Evolutionary conservation across 2,329 filamentous ascomycete genomes (phyloP), one percentile per base, ranked within the genome.

Genomic region (Talaromyces sp.): DNA sequence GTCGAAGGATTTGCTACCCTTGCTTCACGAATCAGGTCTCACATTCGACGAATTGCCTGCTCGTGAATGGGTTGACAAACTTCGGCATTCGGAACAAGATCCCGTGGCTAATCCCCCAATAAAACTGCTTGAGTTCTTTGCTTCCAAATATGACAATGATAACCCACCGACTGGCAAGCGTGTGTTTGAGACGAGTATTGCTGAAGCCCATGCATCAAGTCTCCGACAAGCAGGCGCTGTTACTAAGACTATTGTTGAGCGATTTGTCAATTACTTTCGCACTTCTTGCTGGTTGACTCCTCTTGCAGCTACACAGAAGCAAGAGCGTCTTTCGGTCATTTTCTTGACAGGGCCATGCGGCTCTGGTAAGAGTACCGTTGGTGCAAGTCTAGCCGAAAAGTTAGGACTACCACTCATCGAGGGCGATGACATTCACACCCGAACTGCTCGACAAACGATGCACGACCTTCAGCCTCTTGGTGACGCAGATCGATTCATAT

Each of bases 121-220:
- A 69, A 85, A 85, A 69, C 74, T 86, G 1, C 66, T 85, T 2
- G 82, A 84, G 54, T 86, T 84, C 73, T 86, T 86, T 65, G 70
- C 77, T 7, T 75, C 73, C 5, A 85, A 85, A 67, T 86, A 86
- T 63, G 81, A 82, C 62, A 79, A 56, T 6, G 52, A 56, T 19
- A 56, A 56, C 27, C 31, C 31, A 8, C 52, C 43, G 0, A 22
- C 43, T 4, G 43, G 43, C 11, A 47, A 10, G 3, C 43, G 43
- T 47, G 43, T 47, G 3, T 47, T 22, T 47, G 43, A 47, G 43
- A 47, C 43, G 19, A 13, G 43, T 22, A 47, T 47, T 47, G 43
- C 43, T 13, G n/a, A 47, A 47, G 19, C 19, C 22, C 19, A 47
- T 22, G 43, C 43, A 19, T 22, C 43, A 47, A 47, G 43, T 47